These are phyloP conservation scores for Phytophthora cactorum DNA, from an alignment of 352 stramenopile genomes.

Conservation along the genomic window DNA sequence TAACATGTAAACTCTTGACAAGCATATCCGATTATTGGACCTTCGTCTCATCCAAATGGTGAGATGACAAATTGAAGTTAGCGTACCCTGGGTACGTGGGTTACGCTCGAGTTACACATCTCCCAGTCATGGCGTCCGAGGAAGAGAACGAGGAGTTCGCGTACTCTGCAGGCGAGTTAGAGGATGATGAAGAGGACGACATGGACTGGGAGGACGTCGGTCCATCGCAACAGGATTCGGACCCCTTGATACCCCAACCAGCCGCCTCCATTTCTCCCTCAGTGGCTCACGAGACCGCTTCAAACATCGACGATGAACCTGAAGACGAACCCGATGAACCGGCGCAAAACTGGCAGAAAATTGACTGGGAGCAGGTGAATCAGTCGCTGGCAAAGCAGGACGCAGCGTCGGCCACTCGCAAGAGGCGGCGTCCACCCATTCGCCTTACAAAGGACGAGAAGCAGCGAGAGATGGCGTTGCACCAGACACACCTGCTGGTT, in stretches of 20 bases:
- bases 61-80: constrained; percentile 36
- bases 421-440: constrained; percentile 39
- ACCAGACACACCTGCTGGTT: constrained; percentile 77
- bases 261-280: neutral
- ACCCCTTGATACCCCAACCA: neutral
- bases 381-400: constrained; percentile 43
- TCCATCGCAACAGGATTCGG: constrained; percentile 16
- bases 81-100: neutral
- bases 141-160: constrained; percentile 56
- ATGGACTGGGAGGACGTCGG: constrained; percentile 73
- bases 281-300: constrained; percentile 23
- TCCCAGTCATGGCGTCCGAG: constrained; percentile 24
- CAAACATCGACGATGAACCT: constrained; percentile 11
- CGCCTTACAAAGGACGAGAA: constrained; percentile 76
- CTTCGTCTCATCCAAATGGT: constrained; percentile 18
- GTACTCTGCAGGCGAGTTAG: constrained; percentile 54
- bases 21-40: neutral
- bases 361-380: constrained; percentile 82
- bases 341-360: constrained; percentile 41
- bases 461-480: constrained; percentile 58
- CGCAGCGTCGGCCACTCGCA: constrained; percentile 32
- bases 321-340: constrained; percentile 15
- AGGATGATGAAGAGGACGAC: constrained; percentile 56
- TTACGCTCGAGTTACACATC: neutral
- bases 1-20: too few species aligned